phyloP scores from a whole-genome alignment of 257 asterid species.

The Solanum verrucosum region DNA sequence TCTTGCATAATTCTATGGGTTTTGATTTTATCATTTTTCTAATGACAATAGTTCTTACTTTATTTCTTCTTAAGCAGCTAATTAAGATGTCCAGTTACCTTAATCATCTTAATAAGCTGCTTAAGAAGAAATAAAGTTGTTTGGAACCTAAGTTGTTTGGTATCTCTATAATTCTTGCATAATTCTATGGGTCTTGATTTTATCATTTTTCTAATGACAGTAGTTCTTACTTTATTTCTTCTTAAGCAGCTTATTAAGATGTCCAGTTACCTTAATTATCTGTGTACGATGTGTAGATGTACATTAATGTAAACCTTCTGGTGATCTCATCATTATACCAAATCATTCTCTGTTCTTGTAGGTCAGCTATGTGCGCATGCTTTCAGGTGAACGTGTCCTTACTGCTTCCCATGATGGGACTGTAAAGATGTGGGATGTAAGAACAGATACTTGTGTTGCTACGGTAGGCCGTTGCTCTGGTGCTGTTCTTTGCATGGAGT shows the following conservation, averaged over 20 bases:
- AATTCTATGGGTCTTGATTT: neutral
- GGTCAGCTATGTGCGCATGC: constrained; percentile 88
- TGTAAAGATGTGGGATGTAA: constrained; percentile 99
- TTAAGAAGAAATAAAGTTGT: no score
- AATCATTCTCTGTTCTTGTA: constrained; percentile 11
- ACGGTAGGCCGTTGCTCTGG: constrained; percentile 90
- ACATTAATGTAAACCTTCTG: neutral
- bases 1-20: neutral
- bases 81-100: neutral
- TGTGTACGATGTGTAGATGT: neutral
- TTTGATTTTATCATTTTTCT: neutral
- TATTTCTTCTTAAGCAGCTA: neutral
- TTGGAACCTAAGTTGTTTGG: neutral
- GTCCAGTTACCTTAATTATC: neutral
- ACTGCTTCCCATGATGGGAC: constrained; percentile 97
- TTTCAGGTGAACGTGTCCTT: constrained; percentile 97
- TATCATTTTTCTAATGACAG: neutral
- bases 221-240: neutral
- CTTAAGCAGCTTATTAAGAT: neutral
- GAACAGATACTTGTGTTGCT: constrained; percentile 97
- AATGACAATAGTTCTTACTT: neutral
- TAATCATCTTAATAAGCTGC: neutral
- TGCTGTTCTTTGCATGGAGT: constrained; percentile 94
- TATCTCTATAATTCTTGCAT: neutral
- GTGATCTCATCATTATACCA: neutral